Evolutionary conservation across 2,329 filamentous ascomycete genomes (phyloP), one percentile per base, ranked within the genome.

Genomic region (Sclerotinia sclerotiorum): DNA sequence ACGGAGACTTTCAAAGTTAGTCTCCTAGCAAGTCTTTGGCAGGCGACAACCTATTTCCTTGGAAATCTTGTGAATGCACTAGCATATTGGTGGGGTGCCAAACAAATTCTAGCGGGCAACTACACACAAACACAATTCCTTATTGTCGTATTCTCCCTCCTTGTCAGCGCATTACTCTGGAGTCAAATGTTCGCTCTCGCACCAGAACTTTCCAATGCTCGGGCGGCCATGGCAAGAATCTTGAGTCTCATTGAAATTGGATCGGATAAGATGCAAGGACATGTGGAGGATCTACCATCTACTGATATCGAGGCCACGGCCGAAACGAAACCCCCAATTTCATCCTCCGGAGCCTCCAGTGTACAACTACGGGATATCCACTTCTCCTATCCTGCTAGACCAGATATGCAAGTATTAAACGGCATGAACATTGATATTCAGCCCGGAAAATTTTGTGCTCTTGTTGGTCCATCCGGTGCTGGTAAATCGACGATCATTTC

Each of bases 61-160:
- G 85, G 87, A 27, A 90, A 89, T 73, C 82, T 91, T 56, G 85
- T 92, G 32, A 91, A 93, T 75, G 89, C 90, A 0, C 84, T 94
- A 65, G 88, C 90, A 1, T 93, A 92, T 78, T 93, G 90, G 89
- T 93, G 90, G 90, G 90, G 90, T 6, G 84, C 89, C 0, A 89
- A 87, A 73, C 86, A 88, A 69, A 91, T 93, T 70, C 84, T 88
- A 66, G 82, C 83, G 51, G 89, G 90, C 5, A 81, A 85, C 68
- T 90, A 89, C 72, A 63, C 83, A 79, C 85, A 86, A 55, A 86
- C 87, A 39, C 85, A 90, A 15, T 93, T 93, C 80, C 87, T 93
- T 76, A 90, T 91, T 73, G 88, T 93, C 13, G 82, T 92, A 2
- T 83, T 90, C 21, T 84, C 89, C 4, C 85, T 93, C 73, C 83